Base-by-base conservation (phyloP, 345 rosid species). In the Mangifera indica region DNA sequence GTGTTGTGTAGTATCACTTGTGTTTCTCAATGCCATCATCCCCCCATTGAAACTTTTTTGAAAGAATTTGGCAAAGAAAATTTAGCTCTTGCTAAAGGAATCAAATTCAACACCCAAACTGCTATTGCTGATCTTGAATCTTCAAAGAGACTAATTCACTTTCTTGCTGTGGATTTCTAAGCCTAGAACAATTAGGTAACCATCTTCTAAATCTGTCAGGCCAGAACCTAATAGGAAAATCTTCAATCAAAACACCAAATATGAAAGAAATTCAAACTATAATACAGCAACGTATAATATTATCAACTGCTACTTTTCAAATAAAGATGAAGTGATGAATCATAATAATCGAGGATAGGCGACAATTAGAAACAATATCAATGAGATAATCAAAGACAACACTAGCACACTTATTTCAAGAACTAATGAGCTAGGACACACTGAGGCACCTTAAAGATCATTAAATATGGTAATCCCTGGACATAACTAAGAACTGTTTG, bases 81-180 rank as follows among this genome's bases (percentile, higher is more conserved):
- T 34, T 17, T 34, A 17, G 18, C 63, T 18, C 60, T 67, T 45
- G 67, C 51, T 8, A 21, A 58, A 21, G 60, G 51, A 78, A 53
- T 57, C 17, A 20, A 12, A 53, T 17, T 37, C 8, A 21, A 17
- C 60, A 15, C 37, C 53, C 25, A 56, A 59, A 18, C 67, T 49
- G 75, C 81, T 80, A 88, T 62, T 81, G 88, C 76, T 84, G 87
- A 52, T 88, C 96, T 64, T 90, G 83, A 55, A 66, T 73, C 80
- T 85, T 91, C 72, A 94, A 81, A 17, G 97, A 74, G 61, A 85
- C 87, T 71, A 93, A 79, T 80, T 93, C 97, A 22, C 89, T 89
- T 64, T 86, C 89, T 55, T 88, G 91, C 54, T 76, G 87, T 69
- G 81, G 89, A 78, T 76, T 76, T 79, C 85, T 76, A 17, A 68